Conservation (phyloP, 768 basidiomycete species). For the Russula ochroleuca region DNA sequence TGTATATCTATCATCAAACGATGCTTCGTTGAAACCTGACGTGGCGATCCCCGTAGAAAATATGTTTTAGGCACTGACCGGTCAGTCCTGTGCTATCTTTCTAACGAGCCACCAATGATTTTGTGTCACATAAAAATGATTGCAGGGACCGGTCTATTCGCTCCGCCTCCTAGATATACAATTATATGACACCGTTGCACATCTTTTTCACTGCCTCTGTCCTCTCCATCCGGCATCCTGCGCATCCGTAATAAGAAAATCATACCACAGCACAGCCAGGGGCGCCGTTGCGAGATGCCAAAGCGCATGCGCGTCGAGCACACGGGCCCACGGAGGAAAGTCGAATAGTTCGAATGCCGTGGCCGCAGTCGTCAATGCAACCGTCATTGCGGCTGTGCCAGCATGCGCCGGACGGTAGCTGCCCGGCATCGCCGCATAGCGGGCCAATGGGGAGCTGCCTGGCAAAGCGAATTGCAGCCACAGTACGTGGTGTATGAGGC, state of each 20-base stretch:
- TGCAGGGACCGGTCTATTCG: neutral
- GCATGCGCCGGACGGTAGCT: constrained; percentile 56
- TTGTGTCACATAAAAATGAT: neutral
- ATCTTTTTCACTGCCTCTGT: constrained; percentile 31
- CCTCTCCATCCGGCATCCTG: constrained; percentile 64
- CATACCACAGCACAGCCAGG: constrained; percentile 77
- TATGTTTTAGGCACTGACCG: neutral
- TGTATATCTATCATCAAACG: neutral
- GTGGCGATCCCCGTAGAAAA: neutral
- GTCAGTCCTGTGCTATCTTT: too few relatives aligned
- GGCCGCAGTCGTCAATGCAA: constrained; percentile 65
- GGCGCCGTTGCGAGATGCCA: constrained; percentile 89
- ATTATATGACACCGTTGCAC: neutral
- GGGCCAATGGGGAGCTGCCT: constrained; percentile 40
- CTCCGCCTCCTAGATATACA: neutral
- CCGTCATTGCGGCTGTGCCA: constrained; percentile 54
- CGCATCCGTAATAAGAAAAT: constrained; percentile 74
- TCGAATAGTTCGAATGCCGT: constrained; percentile 85
- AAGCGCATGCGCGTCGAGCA: constrained; percentile 85
- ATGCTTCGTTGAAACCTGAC: neutral
- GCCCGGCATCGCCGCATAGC: constrained; percentile 53
- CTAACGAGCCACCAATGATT: too few relatives aligned
- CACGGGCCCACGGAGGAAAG: constrained; percentile 72
- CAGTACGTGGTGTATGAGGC: constrained; percentile 70
- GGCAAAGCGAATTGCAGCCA: constrained; percentile 76